Evolutionary conservation across 805 yeast genomes (phyloP).

Genomic region (Kregervanrija delftensis): DNA sequence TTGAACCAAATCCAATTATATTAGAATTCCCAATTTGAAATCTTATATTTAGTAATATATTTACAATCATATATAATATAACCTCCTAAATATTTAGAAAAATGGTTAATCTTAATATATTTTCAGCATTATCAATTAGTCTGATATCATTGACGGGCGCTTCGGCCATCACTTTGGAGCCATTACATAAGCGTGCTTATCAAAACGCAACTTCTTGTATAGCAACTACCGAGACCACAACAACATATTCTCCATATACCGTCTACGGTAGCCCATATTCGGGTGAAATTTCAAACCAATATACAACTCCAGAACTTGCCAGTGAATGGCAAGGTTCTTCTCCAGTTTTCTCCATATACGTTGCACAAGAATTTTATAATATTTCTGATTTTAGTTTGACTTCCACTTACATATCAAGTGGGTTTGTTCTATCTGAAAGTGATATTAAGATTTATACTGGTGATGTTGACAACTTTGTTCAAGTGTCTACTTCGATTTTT

Average conservation of each 20-base stretch:
- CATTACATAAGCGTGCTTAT: not conserved
- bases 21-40: too few relatives aligned
- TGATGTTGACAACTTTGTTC: conserved; percentile 8
- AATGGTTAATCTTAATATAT: too few relatives aligned
- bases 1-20: too few relatives aligned
- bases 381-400: conserved; percentile 7
- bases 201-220: too few relatives aligned
- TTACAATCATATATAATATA: too few relatives aligned
- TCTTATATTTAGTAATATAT: too few relatives aligned
- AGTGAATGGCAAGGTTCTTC: conserved; percentile 6
- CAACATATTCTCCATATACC: conserved; percentile 8
- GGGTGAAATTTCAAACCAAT: conserved; percentile 13
- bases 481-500: conserved; percentile 5
- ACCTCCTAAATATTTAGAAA: too few relatives aligned
- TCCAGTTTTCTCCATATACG: conserved; percentile 13
- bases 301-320: conserved; percentile 9
- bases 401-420: not conserved
- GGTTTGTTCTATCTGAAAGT: not conserved
- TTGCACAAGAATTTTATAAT: conserved; percentile 10
- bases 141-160: not conserved
- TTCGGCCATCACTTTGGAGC: conserved; percentile 9
- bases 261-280: conserved; percentile 9
- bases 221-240: conserved; percentile 5
- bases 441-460: conserved; percentile 6
- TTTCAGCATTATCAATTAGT: too few relatives aligned